A percentile compares a stretch with the other conserved stretches of the same genome.
Evolutionary conservation across 257 asterid species (phyloP).

Genomic region (Nicotiana tabacum): DNA sequence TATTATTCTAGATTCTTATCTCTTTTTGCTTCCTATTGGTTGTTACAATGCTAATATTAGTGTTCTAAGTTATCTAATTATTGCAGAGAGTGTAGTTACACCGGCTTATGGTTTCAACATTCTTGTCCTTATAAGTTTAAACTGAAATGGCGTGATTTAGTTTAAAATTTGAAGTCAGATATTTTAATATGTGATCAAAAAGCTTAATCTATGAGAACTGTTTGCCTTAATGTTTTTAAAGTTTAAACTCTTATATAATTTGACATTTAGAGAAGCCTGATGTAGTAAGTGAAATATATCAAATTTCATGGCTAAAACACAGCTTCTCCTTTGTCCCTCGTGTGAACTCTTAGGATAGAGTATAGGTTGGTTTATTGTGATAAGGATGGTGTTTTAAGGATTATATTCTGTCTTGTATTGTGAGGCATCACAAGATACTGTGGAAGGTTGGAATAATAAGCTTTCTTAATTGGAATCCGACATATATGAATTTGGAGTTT

Average conservation of each 20-base stretch:
- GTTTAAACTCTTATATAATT: neutral
- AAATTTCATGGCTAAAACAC: neutral
- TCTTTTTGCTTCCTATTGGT: neutral
- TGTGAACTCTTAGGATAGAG: neutral
- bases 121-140: neutral
- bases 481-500: slow-evolving; percentile 4
- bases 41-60: neutral
- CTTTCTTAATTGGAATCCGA: neutral
- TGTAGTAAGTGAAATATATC: neutral
- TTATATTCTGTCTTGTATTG: neutral
- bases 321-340: neutral
- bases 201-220: neutral
- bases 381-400: neutral
- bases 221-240: neutral
- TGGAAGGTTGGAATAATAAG: neutral
- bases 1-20: neutral
- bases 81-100: neutral
- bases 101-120: neutral
- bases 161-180: too few relatives aligned
- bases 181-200: neutral
- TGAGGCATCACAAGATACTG: neutral
- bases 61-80: neutral
- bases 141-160: neutral
- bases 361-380: neutral
- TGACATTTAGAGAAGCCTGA: neutral